Percentiles rank a stretch among this genome's conserved stretches.
These are phyloP conservation scores for Kokia cookei DNA, from an alignment of 441 rosid genomes.

Conservation along the genomic window DNA sequence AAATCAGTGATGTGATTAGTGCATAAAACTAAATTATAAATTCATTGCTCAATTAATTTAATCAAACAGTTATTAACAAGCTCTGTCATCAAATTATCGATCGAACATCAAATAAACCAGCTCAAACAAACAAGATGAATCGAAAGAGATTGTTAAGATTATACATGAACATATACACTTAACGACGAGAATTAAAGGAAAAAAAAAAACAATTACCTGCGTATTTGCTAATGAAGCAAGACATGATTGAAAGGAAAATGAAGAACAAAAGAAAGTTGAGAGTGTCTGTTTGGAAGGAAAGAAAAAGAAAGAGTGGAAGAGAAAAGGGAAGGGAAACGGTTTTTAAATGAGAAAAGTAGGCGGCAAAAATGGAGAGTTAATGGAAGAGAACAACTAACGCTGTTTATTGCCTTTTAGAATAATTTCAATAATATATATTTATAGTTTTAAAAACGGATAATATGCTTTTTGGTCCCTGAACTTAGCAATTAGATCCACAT, in stretches of 20 bases:
- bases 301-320: neutral
- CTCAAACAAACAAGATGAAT: no score
- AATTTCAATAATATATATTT: no score
- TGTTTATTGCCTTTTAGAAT: neutral
- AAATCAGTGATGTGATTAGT: no score
- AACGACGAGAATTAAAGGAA: neutral
- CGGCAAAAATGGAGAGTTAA: neutral
- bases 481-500: no score
- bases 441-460: no score
- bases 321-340: neutral
- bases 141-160: neutral
- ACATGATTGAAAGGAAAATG: neutral
- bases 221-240: slow-evolving; percentile 13
- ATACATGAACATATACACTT: neutral
- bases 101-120: no score
- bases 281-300: neutral
- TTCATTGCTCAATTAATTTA: neutral
- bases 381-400: neutral
- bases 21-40: neutral
- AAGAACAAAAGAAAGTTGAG: neutral
- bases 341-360: neutral
- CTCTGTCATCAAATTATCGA: neutral
- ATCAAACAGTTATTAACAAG: neutral
- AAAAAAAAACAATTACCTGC: neutral
- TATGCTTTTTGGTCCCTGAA: no score